Evolutionary conservation across 2,329 filamentous ascomycete species (phyloP).

Genomic region (Colletotrichum lini): DNA sequence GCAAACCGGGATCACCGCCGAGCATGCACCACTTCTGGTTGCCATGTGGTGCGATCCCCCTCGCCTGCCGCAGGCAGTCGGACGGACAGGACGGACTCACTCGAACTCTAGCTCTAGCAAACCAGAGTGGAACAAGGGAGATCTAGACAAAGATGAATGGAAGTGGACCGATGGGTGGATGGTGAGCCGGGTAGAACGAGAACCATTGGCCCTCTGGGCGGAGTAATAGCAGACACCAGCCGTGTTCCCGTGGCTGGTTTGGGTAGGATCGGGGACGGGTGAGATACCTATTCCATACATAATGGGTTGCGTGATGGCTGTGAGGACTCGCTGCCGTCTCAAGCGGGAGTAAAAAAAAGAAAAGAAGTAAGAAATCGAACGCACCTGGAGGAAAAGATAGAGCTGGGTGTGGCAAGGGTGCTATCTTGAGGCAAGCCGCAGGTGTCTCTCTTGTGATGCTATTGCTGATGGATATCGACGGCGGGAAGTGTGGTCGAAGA

Average conservation of each 20-base stretch:
- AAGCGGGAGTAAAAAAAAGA: neutral
- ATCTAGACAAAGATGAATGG: constrained; percentile 9
- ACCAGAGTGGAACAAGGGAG: constrained; percentile 14
- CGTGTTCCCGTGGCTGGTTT: constrained; percentile 21
- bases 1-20: constrained; percentile 33
- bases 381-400: neutral
- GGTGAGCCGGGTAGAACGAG: neutral
- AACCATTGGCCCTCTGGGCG: constrained; percentile 7
- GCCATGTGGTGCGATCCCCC: constrained; percentile 31
- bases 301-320: constrained; percentile 1
- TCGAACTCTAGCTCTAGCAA: constrained; percentile 7
- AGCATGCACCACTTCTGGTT: constrained; percentile 27
- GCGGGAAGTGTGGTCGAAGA: neutral
- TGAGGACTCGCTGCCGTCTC: constrained; percentile 7
- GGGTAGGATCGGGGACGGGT: constrained; percentile 28
- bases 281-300: constrained; percentile 33
- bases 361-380: neutral
- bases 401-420: neutral
- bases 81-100: neutral
- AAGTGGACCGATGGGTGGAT: constrained; percentile 12
- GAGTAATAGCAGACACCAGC: constrained; percentile 12
- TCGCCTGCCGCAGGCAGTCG: neutral
- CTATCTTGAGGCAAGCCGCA: neutral
- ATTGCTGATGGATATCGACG: neutral
- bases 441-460: neutral